Evolutionary conservation across 139 green algal species (phyloP).

Genomic region (Astrephomene gubernaculifera): DNA sequence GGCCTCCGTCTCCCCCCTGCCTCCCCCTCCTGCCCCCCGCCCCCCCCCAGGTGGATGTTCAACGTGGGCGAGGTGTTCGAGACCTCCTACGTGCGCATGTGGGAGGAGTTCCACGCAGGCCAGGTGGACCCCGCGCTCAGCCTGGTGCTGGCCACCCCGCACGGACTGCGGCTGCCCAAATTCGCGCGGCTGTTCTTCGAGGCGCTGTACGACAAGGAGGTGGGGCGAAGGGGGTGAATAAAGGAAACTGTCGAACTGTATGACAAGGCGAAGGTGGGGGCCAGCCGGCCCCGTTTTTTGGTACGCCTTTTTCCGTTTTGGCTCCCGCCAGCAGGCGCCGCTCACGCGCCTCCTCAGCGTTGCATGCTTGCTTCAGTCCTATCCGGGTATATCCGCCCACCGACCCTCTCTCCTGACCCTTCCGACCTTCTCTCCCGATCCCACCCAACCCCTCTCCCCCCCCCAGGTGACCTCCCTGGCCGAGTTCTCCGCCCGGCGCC

Average conservation of each 20-base stretch:
- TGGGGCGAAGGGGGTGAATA: neutral
- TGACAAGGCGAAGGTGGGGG: neutral
- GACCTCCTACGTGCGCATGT: neutral
- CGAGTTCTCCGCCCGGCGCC: neutral
- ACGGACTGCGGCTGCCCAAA: conserved; percentile 16
- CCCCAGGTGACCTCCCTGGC: neutral
- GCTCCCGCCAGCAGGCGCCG: too few species aligned
- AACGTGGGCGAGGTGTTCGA: conserved; percentile 38
- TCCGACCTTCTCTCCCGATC: neutral
- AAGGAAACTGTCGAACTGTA: too few species aligned
- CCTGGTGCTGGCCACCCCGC: conserved; percentile 24
- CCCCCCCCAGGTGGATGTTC: neutral
- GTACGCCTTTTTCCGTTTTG: neutral
- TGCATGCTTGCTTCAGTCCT: neutral
- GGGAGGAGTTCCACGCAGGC: too few species aligned
- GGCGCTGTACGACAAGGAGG: neutral
- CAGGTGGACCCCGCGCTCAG: neutral
- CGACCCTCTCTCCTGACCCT: too few species aligned
- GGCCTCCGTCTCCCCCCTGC: neutral
- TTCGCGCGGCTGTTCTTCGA: neutral
- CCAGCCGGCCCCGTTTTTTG: neutral
- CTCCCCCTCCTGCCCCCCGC: neutral
- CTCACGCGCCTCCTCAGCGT: neutral
- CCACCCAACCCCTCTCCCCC: neutral
- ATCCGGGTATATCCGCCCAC: neutral